phyloP scores from a whole-genome alignment of 768 basidiomycete genomes.

The Gelatoporia subvermispora region DNA sequence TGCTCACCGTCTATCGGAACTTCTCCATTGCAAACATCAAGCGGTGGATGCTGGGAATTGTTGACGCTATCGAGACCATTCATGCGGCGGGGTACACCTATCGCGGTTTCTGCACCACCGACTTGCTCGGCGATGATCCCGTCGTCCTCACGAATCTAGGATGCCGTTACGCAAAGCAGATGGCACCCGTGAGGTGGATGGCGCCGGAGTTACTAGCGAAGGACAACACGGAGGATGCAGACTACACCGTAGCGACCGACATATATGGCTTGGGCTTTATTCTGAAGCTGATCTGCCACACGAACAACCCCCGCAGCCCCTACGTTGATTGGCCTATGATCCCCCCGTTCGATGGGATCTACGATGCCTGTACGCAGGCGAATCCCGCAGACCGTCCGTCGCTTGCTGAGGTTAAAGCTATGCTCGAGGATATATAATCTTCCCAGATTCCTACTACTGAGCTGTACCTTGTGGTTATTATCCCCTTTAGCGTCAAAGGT shows the following conservation, averaged over 20 bases:
- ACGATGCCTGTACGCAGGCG: neutral
- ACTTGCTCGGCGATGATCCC: neutral
- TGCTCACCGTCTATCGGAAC: neutral
- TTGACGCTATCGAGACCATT: neutral
- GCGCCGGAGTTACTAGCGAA: neutral
- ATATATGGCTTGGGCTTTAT: neutral
- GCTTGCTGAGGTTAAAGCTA: neutral
- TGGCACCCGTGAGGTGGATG: neutral
- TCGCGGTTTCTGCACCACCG: neutral
- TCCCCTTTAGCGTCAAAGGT: no score
- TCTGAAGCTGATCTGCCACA: neutral
- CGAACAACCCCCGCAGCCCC: neutral
- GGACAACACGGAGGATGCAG: neutral
- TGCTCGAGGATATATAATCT: neutral
- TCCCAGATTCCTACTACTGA: neutral
- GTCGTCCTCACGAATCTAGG: neutral
- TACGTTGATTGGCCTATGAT: neutral
- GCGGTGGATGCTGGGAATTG: neutral
- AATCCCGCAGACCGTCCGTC: neutral
- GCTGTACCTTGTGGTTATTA: no score
- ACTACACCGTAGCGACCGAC: neutral
- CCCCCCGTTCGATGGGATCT: conserved; percentile 1
- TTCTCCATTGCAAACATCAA: neutral
- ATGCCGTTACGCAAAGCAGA: neutral
- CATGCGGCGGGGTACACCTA: neutral